Evolutionary conservation across 768 basidiomycete species (phyloP), one percentile per base, ranked within the genome.

Genomic region (Hortiboletus campestris): DNA sequence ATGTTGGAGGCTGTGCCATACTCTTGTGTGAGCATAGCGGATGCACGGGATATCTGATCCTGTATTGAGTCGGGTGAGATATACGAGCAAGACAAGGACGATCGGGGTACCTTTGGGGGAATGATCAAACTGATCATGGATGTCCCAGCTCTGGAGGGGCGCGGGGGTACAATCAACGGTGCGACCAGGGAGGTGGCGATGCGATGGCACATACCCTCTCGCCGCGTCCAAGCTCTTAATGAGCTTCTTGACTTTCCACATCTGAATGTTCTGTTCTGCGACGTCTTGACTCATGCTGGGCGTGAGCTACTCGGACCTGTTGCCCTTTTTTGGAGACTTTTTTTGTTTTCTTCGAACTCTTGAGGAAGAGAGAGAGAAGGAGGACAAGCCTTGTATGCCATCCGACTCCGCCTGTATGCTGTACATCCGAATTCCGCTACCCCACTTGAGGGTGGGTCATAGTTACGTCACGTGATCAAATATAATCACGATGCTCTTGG

Each of bases 1-100:
- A 99, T 98, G 79, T 99, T 98, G 58, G 95, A 97, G n/a, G 97
- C 97, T 8, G 95, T 98, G 51, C 94, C 94, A 66, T 94, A 96
- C 74, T 97, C 97, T 72, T 96, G 94, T 51, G 96, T 98, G 71
- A 99, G 84, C 96, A 99, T 97, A 55, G 86, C 88, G 45, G 88
- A 88, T 61, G 89, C 88, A 57, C 94, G 88, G 36, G 95, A 95
- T 72, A 99, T 91, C 84, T 98, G 96, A 75, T 90, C 87, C 87
- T 91, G 44, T 25, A 20, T 56, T 39, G 36, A 55, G 43, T 29
- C n/a, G 9, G 19, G 45, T 31, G 39, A 38, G 14, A 35, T 14
- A 11, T 35, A 16, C 29, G 42, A 51, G 52, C 48, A 45, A 14
- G 61, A 65, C 53, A 32, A 49, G 34, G 17, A 31, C 8, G 53